Conservation (phyloP, 2,329 filamentous ascomycete genomes). For the Akanthomyces lecanii region DNA sequence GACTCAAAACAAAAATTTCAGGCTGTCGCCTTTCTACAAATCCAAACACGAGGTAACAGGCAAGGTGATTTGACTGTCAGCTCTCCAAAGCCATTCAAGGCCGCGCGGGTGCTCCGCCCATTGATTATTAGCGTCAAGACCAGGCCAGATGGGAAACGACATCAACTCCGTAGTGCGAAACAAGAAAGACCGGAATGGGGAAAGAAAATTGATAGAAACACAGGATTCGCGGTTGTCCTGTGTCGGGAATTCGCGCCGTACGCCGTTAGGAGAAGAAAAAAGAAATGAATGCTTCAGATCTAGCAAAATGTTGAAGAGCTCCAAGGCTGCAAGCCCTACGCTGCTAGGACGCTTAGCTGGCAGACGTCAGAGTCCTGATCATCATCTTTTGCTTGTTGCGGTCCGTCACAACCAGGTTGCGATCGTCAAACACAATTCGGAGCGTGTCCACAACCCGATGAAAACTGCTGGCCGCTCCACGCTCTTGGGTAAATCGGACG, state of each 20-base stretch:
- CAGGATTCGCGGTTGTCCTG: background rate
- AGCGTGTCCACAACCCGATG: conserved; percentile 76
- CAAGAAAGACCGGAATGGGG: background rate
- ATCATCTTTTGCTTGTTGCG: conserved; percentile 66
- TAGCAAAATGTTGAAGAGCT: background rate
- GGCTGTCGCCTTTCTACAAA: conserved; percentile 1
- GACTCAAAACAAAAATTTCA: conserved; percentile 7
- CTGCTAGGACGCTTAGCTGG: conserved; percentile 29
- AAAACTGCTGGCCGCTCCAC: conserved; percentile 88
- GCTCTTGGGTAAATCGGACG: conserved; percentile 81
- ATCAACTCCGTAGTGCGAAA: conserved; percentile 1
- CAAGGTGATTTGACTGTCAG: conserved; percentile 3
- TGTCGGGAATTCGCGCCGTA: background rate
- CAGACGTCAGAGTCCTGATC: conserved; percentile 58
- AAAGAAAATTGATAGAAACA: background rate
- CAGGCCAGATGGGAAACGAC: background rate
- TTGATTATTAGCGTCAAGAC: conserved; percentile 13
- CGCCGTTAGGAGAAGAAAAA: background rate
- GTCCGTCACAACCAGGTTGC: conserved; percentile 65
- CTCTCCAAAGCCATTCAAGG: conserved; percentile 9
- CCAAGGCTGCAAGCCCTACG: background rate
- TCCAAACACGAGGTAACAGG: conserved; percentile 18
- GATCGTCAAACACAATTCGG: conserved; percentile 60
- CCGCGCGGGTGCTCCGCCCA: background rate
- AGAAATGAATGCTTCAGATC: background rate